Evolutionary conservation across 1,284 basidiomycete genomes (phyloP).

Genomic region (Microbotryomycetes sp.): DNA sequence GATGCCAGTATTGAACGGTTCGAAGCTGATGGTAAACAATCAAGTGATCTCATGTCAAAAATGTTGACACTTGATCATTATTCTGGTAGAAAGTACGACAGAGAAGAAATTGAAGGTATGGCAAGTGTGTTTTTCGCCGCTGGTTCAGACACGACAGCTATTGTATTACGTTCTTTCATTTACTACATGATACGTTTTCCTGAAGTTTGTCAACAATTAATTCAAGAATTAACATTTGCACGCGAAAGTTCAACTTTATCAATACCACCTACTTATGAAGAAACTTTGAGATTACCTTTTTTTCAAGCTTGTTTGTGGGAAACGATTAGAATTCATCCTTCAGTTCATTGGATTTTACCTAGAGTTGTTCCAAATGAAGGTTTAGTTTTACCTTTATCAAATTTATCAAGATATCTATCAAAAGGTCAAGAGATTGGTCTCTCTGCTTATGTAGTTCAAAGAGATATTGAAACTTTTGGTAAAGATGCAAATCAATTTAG

Average conservation of each 20-base stretch:
- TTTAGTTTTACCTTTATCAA: background rate
- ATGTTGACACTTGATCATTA: background rate
- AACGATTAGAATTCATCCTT: background rate
- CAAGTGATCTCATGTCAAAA: background rate
- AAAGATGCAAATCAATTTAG: background rate
- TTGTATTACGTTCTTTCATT: background rate
- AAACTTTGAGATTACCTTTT: background rate
- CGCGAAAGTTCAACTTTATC: background rate
- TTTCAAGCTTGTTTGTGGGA: background rate
- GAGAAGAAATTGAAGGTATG: background rate
- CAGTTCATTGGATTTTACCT: background rate
- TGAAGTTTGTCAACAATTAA: background rate
- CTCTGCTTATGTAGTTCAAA: background rate
- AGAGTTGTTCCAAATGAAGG: background rate
- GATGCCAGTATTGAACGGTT: background rate
- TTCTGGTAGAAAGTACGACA: background rate
- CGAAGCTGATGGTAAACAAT: background rate
- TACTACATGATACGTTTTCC: background rate
- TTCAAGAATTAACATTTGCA: background rate
- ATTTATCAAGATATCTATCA: background rate
- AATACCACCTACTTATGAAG: background rate
- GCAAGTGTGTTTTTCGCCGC: background rate
- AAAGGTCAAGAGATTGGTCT: background rate
- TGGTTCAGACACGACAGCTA: background rate
- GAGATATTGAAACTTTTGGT: background rate